These are phyloP conservation scores for Pilatotrama ljubarskyi DNA, from an alignment of 768 basidiomycete genomes.

Conservation along the genomic window DNA sequence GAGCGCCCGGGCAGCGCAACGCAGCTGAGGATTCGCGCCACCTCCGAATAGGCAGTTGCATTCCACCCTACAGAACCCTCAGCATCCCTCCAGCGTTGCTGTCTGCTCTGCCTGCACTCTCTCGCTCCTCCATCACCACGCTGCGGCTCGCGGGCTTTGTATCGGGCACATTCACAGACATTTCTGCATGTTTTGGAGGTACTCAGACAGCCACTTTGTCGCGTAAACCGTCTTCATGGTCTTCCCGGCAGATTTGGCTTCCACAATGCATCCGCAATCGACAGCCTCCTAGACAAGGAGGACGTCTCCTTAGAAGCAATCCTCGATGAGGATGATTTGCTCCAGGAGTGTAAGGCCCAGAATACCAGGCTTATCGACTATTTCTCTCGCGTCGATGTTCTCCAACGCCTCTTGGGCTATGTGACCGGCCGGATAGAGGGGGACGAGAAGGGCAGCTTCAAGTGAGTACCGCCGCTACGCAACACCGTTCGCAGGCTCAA, in stretches of 20 bases:
- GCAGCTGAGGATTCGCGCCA: slow-evolving; percentile 13
- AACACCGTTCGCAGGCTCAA: slow-evolving; percentile 13
- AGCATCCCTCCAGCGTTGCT: background rate
- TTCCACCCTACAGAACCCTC: slow-evolving; percentile 1
- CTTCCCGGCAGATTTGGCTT: slow-evolving; percentile 74
- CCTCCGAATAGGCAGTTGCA: slow-evolving; percentile 22
- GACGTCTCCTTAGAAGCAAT: slow-evolving; percentile 88
- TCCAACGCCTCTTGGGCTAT: slow-evolving; percentile 79
- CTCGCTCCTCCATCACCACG: background rate
- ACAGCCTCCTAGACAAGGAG: slow-evolving; percentile 87
- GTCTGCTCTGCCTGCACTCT: background rate
- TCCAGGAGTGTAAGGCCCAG: slow-evolving; percentile 94
- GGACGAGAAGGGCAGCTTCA: slow-evolving; percentile 76
- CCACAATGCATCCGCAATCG: slow-evolving; percentile 85
- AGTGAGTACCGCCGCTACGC: slow-evolving; percentile 51
- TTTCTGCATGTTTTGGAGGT: slow-evolving; percentile 52
- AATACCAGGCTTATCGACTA: slow-evolving; percentile 89
- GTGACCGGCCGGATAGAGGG: slow-evolving; percentile 85
- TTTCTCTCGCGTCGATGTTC: slow-evolving; percentile 77
- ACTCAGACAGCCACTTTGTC: slow-evolving; percentile 21
- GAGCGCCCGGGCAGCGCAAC: slow-evolving; percentile 8
- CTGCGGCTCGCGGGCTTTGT: background rate
- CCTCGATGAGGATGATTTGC: slow-evolving; percentile 89
- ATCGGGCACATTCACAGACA: background rate
- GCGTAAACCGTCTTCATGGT: slow-evolving; percentile 21